These are phyloP conservation scores for Mortierella sp. DNA, from an alignment of 371 early-diverging fungal species.

Conservation along the genomic window DNA sequence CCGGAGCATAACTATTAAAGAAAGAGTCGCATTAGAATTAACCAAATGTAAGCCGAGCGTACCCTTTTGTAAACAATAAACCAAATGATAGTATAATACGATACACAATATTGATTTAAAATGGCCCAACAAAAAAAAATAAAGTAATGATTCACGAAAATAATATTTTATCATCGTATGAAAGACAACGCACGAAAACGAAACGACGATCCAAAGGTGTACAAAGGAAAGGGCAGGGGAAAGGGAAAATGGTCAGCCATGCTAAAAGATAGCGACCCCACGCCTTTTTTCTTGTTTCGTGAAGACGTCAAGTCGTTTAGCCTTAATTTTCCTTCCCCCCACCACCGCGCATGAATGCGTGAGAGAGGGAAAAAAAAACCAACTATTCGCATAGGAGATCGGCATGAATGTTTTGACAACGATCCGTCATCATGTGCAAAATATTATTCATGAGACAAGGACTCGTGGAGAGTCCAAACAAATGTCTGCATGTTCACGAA, in stretches of 20 bases:
- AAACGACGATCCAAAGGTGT: neutral
- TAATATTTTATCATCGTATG: constrained; percentile 8
- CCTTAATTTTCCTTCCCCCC: neutral
- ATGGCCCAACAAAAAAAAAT: constrained; percentile 42
- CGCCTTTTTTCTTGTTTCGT: neutral
- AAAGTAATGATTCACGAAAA: constrained; percentile 1
- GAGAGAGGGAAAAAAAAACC: no score
- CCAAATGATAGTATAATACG: neutral
- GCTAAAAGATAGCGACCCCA: constrained; percentile 1
- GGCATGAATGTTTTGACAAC: neutral
- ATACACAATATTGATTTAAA: neutral
- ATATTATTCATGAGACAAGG: neutral
- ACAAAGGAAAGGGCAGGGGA: constrained; percentile 2
- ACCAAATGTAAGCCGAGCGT: neutral
- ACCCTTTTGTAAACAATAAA: neutral
- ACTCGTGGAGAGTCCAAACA: neutral
- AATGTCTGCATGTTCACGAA: constrained; percentile 3
- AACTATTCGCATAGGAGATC: no score
- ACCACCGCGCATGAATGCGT: neutral
- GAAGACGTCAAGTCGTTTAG: neutral
- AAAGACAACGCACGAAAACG: neutral
- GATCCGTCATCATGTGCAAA: constrained; percentile 14
- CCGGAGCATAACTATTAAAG: constrained; percentile 77
- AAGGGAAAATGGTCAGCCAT: neutral
- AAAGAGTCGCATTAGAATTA: neutral